Conservation (phyloP, 2,329 filamentous ascomycete species). For the Verticillium zaregamsianum region DNA sequence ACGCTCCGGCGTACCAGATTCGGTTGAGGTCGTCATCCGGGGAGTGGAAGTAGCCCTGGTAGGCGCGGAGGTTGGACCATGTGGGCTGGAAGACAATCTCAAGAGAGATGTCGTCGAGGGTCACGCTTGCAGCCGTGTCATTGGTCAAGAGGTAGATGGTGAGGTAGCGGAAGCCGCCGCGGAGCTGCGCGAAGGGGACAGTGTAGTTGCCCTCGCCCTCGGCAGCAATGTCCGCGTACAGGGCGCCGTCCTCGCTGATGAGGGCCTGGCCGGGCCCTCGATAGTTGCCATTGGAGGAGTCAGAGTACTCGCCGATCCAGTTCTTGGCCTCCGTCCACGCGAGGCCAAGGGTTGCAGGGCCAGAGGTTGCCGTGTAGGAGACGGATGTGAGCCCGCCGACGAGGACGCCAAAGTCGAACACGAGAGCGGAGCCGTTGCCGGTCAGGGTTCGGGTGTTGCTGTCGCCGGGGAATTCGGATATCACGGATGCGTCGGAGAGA, state of each 20-base stretch:
- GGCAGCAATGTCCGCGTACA: conserved; percentile 35
- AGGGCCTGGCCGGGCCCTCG: conserved; percentile 24
- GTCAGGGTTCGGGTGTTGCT: conserved; percentile 7
- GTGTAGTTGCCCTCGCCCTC: conserved; percentile 26
- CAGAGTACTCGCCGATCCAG: conserved; percentile 41
- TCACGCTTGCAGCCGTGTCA: conserved; percentile 7
- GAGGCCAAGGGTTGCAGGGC: conserved; percentile 33
- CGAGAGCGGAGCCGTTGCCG: conserved; percentile 46
- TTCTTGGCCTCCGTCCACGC: conserved; percentile 44
- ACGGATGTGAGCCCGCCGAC: conserved; percentile 52
- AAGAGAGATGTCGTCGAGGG: conserved; percentile 27
- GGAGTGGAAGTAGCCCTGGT: conserved; percentile 50
- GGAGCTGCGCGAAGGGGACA: conserved; percentile 31
- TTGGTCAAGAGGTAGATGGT: conserved; percentile 33
- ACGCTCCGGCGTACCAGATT: conserved; percentile 48
- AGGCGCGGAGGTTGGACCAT: conserved; percentile 43
- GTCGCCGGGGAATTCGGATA: conserved; percentile 21
- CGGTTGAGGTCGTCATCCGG: conserved; percentile 46
- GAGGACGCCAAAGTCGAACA: conserved; percentile 56
- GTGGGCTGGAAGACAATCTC: conserved; percentile 34
- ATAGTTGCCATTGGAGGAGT: conserved; percentile 41
- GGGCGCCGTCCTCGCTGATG: conserved; percentile 33
- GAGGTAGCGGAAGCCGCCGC: conserved; percentile 51
- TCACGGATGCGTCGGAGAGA: conserved; percentile 22
- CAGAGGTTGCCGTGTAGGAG: conserved; percentile 31